phyloP scores from a whole-genome alignment of 2,329 filamentous ascomycete species.

The Cadophora sp. region DNA sequence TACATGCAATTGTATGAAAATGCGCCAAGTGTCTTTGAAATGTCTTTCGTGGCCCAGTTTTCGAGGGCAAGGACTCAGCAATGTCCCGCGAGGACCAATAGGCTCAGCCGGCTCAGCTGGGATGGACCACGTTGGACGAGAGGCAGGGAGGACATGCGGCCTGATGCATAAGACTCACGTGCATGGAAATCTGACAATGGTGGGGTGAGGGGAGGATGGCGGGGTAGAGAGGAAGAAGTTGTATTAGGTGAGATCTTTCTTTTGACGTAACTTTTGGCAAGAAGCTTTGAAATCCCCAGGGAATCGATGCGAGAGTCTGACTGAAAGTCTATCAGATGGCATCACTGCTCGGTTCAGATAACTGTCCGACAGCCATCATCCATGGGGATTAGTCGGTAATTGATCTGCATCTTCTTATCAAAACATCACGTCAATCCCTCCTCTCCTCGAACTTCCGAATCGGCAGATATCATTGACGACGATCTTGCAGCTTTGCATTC shows the following conservation, averaged over 20 bases:
- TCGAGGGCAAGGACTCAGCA: neutral
- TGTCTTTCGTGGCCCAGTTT: neutral
- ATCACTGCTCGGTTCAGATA: neutral
- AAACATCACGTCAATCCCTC: neutral
- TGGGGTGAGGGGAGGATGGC: no score
- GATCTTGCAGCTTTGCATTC: neutral
- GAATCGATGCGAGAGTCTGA: neutral
- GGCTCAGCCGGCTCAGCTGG: constrained; percentile 6
- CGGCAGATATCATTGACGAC: neutral
- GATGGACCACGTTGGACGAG: neutral
- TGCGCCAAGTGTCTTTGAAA: neutral
- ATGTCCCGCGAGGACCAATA: constrained; percentile 2
- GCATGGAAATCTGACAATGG: neutral
- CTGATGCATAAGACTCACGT: neutral
- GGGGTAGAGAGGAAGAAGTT: no score
- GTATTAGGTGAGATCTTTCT: constrained; percentile 6
- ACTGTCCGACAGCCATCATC: neutral
- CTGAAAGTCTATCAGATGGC: neutral
- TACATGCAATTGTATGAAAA: neutral
- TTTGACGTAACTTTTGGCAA: neutral
- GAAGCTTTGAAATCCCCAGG: neutral
- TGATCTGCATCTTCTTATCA: constrained; percentile 3
- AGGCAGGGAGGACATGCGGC: constrained; percentile 5
- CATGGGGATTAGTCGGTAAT: neutral
- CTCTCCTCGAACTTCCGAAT: neutral